Evolutionary conservation across 495 filamentous ascomycete species (phyloP).

Genomic region (Xanthoparmelia taractica): DNA sequence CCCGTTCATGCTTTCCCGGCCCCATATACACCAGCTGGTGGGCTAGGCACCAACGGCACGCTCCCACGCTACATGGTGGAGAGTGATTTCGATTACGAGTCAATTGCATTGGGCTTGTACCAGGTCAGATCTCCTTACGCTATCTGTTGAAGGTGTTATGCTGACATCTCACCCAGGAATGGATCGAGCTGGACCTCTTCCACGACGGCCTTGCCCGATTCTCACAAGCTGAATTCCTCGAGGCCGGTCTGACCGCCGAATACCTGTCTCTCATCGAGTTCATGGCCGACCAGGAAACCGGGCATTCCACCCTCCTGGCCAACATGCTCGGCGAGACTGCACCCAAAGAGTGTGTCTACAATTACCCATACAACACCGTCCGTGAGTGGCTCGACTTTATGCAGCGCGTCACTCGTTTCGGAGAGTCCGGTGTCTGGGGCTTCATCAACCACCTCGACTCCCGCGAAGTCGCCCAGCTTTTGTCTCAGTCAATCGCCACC

Average conservation of each 20-base stretch:
- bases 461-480: conserved; percentile 62
- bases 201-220: conserved; percentile 68
- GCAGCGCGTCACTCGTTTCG: conserved; percentile 76
- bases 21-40: conserved; percentile 68
- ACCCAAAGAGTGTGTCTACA: conserved; percentile 68
- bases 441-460: conserved; percentile 77
- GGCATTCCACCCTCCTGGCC: conserved; percentile 68
- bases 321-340: conserved; percentile 75
- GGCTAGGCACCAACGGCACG: conserved; percentile 70
- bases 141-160: conserved; percentile 29
- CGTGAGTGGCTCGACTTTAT: conserved; percentile 78
- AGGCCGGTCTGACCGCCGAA: conserved; percentile 56
- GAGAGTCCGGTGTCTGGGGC: conserved; percentile 76
- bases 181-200: conserved; percentile 84
- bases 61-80: conserved; percentile 62
- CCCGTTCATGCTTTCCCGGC: conserved; percentile 58
- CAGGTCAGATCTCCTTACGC: background rate
- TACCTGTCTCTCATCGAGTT: conserved; percentile 68
- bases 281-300: conserved; percentile 81
- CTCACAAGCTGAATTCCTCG: conserved; percentile 60
- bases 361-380: conserved; percentile 73
- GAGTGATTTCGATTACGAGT: conserved; percentile 70
- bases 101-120: conserved; percentile 39
- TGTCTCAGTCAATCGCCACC: conserved; percentile 70
- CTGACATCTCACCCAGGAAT: conserved; percentile 62